These are phyloP conservation scores for Pelargonium nanum DNA, from an alignment of 345 rosid species.

Conservation along the genomic window DNA sequence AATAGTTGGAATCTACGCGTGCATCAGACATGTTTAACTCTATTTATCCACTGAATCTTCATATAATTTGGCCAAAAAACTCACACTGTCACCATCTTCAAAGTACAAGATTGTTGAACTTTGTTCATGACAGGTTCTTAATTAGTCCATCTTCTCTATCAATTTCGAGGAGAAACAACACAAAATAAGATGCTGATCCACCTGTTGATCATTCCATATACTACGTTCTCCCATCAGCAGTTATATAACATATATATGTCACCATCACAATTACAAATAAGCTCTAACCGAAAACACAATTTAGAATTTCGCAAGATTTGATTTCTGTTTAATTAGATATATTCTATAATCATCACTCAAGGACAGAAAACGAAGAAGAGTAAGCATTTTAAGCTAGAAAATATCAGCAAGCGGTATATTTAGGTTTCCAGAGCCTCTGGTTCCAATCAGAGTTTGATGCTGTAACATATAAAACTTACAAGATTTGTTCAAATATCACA, in stretches of 20 bases:
- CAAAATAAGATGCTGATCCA: neutral
- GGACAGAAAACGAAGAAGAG: neutral
- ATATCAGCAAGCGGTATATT: neutral
- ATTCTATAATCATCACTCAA: neutral
- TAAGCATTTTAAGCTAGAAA: too few relatives aligned
- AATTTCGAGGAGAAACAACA: neutral
- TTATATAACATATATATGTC: too few relatives aligned
- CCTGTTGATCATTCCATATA: neutral
- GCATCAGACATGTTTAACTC: neutral
- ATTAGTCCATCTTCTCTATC: neutral
- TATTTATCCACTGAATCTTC: neutral
- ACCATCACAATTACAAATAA: too few relatives aligned
- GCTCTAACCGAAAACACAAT: neutral
- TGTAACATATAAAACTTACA: neutral
- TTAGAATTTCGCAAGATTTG: neutral
- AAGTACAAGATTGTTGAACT: neutral
- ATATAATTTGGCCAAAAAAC: neutral
- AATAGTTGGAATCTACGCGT: neutral
- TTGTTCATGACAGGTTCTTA: neutral
- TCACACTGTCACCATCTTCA: too few relatives aligned
- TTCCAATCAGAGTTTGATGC: neutral
- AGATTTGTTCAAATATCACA: neutral
- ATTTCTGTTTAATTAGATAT: neutral
- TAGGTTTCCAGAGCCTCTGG: neutral
- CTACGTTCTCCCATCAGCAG: neutral